A percentile compares a stretch with the other conserved stretches of the same genome.
Conservation (phyloP, 495 filamentous ascomycete genomes). For the Gamarada debralockiae region DNA sequence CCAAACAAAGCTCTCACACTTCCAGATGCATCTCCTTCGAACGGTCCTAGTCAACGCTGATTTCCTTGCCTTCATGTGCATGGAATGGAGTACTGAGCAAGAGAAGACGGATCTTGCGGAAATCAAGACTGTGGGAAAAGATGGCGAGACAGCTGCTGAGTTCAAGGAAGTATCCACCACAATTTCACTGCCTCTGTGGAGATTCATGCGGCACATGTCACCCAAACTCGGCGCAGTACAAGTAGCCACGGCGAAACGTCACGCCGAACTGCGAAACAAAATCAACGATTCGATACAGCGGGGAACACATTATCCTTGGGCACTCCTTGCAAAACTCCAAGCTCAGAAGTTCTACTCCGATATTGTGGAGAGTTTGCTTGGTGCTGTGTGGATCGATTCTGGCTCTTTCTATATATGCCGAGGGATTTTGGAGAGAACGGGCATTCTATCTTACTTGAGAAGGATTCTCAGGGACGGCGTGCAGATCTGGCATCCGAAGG, state of each 20-base stretch:
- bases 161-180: slow-evolving; percentile 16
- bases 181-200: slow-evolving; percentile 52
- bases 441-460: slow-evolving; percentile 59
- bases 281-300: slow-evolving; percentile 47
- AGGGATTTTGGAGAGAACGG: slow-evolving; percentile 56
- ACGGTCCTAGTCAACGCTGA: slow-evolving; percentile 79
- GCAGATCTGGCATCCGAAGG: slow-evolving; percentile 70
- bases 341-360: slow-evolving; percentile 84
- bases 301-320: slow-evolving; percentile 68
- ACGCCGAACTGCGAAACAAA: slow-evolving; percentile 40
- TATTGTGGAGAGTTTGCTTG: slow-evolving; percentile 75
- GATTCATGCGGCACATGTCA: slow-evolving; percentile 60
- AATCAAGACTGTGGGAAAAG: slow-evolving; percentile 21
- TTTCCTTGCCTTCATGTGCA: slow-evolving; percentile 81
- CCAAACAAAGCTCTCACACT: slow-evolving; percentile 39
- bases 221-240: slow-evolving; percentile 38
- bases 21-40: slow-evolving; percentile 69
- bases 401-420: slow-evolving; percentile 55
- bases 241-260: slow-evolving; percentile 38
- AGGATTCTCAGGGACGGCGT: slow-evolving; percentile 57
- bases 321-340: slow-evolving; percentile 56
- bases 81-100: slow-evolving; percentile 45
- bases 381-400: slow-evolving; percentile 83
- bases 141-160: slow-evolving; percentile 12
- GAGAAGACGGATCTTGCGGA: slow-evolving; percentile 9